Conservation (phyloP, 2,329 filamentous ascomycete genomes). For the Colletotrichum euphorbiae region DNA sequence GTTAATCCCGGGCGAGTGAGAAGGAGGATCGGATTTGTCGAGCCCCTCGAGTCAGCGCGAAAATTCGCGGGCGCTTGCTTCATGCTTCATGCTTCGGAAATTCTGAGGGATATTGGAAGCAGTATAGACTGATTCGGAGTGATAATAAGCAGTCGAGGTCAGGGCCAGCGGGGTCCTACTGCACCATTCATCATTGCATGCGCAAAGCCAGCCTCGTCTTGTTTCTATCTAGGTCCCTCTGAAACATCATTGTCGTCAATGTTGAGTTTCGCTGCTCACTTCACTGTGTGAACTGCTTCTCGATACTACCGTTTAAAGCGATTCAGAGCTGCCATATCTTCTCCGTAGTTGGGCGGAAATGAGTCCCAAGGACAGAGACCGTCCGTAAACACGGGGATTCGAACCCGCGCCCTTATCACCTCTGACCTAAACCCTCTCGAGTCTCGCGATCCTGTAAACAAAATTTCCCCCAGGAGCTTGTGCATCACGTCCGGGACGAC, state of each 20-base stretch:
- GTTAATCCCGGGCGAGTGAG: neutral
- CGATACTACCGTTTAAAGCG: too few species aligned
- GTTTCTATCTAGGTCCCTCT: neutral
- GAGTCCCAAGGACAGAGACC: too few species aligned
- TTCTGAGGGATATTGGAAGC: neutral
- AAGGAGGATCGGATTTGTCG: neutral
- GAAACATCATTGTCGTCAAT: neutral
- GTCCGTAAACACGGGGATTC: too few species aligned
- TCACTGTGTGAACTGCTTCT: neutral
- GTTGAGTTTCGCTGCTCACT: neutral
- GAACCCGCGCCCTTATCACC: too few species aligned
- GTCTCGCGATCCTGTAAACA: too few species aligned
- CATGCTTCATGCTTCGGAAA: neutral
- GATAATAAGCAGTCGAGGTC: neutral
- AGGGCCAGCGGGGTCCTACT: constrained; percentile 5
- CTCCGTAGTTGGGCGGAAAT: neutral
- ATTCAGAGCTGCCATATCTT: neutral
- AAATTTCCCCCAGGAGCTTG: too few species aligned
- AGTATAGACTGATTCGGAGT: constrained; percentile 20
- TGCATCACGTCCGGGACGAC: too few species aligned
- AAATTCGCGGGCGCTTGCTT: neutral
- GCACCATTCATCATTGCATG: neutral
- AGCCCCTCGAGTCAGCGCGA: neutral
- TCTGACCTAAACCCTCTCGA: too few species aligned
- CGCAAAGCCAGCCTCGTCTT: neutral